These are phyloP conservation scores for Leishmania martiniquensis DNA, from an alignment of 208 protist genomes.

Conservation along the genomic window DNA sequence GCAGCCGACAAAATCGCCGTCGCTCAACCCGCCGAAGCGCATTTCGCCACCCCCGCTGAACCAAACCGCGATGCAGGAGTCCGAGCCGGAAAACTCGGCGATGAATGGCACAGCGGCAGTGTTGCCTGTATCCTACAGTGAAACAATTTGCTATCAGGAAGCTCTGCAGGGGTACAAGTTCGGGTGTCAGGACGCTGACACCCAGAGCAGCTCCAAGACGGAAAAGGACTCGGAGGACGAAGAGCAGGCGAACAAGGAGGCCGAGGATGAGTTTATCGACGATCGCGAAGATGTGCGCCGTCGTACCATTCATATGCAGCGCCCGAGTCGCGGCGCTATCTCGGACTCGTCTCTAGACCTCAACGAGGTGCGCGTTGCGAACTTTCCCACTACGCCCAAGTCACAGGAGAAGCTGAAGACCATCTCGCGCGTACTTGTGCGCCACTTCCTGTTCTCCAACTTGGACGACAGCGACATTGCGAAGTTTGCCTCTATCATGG, in stretches of 20 bases:
- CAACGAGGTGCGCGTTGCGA: constrained; percentile 47
- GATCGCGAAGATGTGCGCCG: constrained; percentile 51
- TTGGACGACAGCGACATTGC: constrained; percentile 66
- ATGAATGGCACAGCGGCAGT: neutral
- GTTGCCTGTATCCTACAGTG: neutral
- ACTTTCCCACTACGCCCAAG: constrained; percentile 60
- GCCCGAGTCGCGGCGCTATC: constrained; percentile 49
- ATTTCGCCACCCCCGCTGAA: neutral
- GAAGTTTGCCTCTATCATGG: constrained; percentile 69
- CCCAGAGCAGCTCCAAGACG: constrained; percentile 6
- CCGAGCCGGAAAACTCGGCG: constrained; percentile 1
- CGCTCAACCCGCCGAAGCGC: neutral
- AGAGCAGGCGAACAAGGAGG: neutral
- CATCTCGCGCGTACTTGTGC: constrained; percentile 59
- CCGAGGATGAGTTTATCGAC: constrained; percentile 35
- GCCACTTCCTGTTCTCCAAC: constrained; percentile 76
- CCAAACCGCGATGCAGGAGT: constrained; percentile 1
- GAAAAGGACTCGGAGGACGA: constrained; percentile 10
- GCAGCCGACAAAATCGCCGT: neutral
- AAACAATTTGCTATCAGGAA: constrained; percentile 14
- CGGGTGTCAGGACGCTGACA: constrained; percentile 14
- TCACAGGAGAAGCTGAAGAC: constrained; percentile 56
- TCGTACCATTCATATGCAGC: constrained; percentile 51
- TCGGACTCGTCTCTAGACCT: constrained; percentile 47
- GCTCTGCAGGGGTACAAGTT: constrained; percentile 42